Evolutionary conservation across 768 basidiomycete genomes (phyloP), one percentile per base, ranked within the genome.

Genomic region (Termitomyces heimii): DNA sequence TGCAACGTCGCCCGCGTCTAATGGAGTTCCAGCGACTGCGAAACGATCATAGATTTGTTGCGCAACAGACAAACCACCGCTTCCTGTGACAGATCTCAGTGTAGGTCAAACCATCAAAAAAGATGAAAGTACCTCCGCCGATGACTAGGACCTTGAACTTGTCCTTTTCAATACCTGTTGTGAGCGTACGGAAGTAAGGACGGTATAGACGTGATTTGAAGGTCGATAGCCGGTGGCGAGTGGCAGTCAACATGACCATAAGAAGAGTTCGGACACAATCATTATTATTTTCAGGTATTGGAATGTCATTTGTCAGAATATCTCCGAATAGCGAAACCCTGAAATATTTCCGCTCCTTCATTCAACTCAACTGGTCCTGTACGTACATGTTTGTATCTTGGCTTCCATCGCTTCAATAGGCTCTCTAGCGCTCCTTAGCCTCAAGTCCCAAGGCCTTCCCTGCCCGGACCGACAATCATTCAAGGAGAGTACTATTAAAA

Each of bases 21-120:
- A 69, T 29, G 81, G 70, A 61, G 86, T 86, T 9, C 86, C 88
- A 44, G 86, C 84, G 13, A 78, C 75, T 61, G 80, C 78, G 69
- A 97, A 94, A 31, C 86, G 80, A 64, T 92, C 76, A 68, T 87
- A 91, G 46, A 98, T 83, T 72, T 98, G 94, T 62, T 90, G 87
- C 37, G 95, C 93, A 35, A 88, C 88, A 40, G 85, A 81, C 44
- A 97, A 69, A 37, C 94, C 94, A 52, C 80, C 92, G 28, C 84
- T 84, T 48, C 94, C 93, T 95, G 67, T 51, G 37, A 57, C 55
- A 24, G 13, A 46, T 55, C 46, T 62, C 24, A 60, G 48, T 40
- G 28, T 32, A 34, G 22, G 31, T 34, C 43, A 43, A 54, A 37
- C 32, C 29, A 29, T 29, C 56, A 40, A 31, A 35, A 34, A 47